These are phyloP conservation scores for Camptophora hylomeconis DNA, from an alignment of 2,329 filamentous ascomycete species.

Conservation along the genomic window DNA sequence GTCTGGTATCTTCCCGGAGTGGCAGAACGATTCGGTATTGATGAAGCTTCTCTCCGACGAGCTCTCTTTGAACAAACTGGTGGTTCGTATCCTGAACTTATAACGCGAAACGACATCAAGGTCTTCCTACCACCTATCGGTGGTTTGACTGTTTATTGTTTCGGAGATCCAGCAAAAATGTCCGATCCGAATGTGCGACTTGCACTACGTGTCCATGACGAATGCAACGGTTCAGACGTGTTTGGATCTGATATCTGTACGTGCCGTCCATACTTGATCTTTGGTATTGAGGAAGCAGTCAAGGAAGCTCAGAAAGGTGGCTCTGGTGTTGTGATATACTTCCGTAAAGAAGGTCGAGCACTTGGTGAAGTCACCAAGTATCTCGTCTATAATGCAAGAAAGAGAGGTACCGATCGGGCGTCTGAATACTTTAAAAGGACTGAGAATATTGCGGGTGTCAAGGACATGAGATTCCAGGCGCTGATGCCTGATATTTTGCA, in stretches of 20 bases:
- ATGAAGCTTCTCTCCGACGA: conserved; percentile 74
- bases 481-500: conserved; percentile 96
- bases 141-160: conserved; percentile 90
- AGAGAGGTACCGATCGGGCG: conserved; percentile 38
- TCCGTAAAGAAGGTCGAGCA: conserved; percentile 91
- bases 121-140: conserved; percentile 91
- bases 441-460: conserved; percentile 96
- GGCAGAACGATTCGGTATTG: conserved; percentile 85
- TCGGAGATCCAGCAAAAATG: conserved; percentile 89
- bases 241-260: conserved; percentile 98
- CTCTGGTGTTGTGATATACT: conserved; percentile 93
- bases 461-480: conserved; percentile 93
- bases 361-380: conserved; percentile 90
- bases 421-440: conserved; percentile 94
- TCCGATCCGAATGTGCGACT: conserved; percentile 69
- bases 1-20: conserved; percentile 81
- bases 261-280: conserved; percentile 81
- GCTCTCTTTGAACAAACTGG: conserved; percentile 91
- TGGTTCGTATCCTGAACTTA: conserved; percentile 90
- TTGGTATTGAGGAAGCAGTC: conserved; percentile 93
- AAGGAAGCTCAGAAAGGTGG: conserved; percentile 92
- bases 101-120: conserved; percentile 89
- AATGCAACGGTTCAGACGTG: conserved; percentile 94
- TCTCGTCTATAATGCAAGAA: conserved; percentile 48
- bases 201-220: conserved; percentile 72